phyloP scores from a whole-genome alignment of 495 filamentous ascomycete species.

The Opeltia flavorubescens region DNA sequence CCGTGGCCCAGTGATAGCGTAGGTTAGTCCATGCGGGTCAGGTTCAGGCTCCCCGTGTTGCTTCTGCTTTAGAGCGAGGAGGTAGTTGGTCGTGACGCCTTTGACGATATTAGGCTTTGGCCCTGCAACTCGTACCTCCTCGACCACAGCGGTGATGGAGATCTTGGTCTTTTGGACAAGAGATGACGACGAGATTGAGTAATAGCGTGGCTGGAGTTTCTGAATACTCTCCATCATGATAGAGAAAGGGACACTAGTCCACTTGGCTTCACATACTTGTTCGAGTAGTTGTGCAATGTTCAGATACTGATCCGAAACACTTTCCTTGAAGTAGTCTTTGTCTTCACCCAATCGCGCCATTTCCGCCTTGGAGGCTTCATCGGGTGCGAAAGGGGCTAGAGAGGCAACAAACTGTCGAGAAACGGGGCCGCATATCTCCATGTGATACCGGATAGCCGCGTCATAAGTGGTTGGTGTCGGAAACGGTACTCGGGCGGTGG shows the following conservation, averaged over 20 bases:
- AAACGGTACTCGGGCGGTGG: conserved; percentile 94
- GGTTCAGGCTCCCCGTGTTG: conserved; percentile 83
- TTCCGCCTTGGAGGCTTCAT: conserved; percentile 68
- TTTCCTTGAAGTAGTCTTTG: conserved; percentile 92
- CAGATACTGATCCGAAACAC: conserved; percentile 65
- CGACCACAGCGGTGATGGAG: conserved; percentile 90
- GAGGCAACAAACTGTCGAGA: conserved; percentile 90
- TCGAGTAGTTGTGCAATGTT: conserved; percentile 88
- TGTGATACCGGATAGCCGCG: conserved; percentile 84
- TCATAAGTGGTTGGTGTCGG: conserved; percentile 96
- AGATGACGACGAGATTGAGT: conserved; percentile 97
- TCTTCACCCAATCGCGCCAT: conserved; percentile 79
- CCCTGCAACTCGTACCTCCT: conserved; percentile 63
- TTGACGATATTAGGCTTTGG: conserved; percentile 62
- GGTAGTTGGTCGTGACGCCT: conserved; percentile 95
- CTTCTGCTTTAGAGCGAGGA: conserved; percentile 91
- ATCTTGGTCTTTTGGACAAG: conserved; percentile 86
- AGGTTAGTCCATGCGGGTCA: conserved; percentile 74
- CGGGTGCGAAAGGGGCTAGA: conserved; percentile 79
- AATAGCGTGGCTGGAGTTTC: conserved; percentile 95
- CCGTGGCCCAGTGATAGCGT: conserved; percentile 77
- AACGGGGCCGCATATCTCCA: conserved; percentile 90
- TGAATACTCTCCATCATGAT: conserved; percentile 84
- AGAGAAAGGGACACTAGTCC: conserved; percentile 81
- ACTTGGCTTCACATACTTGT: conserved; percentile 52